Evolutionary conservation across 495 filamentous ascomycete genomes (phyloP).

Genomic region (Hypoxylon subgilvum): DNA sequence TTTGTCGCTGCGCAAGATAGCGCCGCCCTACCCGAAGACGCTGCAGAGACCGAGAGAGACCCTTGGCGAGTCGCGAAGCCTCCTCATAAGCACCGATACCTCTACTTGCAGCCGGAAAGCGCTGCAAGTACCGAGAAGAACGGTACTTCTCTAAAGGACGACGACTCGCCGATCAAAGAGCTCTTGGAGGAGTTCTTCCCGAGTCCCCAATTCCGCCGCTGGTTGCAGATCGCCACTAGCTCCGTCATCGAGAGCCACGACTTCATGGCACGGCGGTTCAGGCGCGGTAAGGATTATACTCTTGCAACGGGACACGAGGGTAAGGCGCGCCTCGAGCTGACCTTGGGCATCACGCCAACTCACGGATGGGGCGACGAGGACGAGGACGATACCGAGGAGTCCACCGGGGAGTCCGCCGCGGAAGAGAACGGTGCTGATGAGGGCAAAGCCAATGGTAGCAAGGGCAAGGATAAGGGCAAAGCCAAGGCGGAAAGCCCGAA

Average conservation of each 20-base stretch:
- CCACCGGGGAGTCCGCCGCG: constrained; percentile 49
- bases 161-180: constrained; percentile 69
- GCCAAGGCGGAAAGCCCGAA: constrained; percentile 38
- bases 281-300: constrained; percentile 86
- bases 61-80: constrained; percentile 80
- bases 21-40: constrained; percentile 50
- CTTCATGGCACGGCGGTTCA: constrained; percentile 80
- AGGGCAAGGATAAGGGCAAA: constrained; percentile 49
- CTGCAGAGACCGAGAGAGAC: constrained; percentile 63
- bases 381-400: constrained; percentile 59
- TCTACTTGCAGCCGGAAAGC: constrained; percentile 69
- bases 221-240: constrained; percentile 81
- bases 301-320: constrained; percentile 84
- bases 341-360: constrained; percentile 81
- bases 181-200: constrained; percentile 80
- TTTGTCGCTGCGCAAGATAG: constrained; percentile 72
- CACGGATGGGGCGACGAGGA: constrained; percentile 79
- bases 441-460: constrained; percentile 54
- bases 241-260: constrained; percentile 69
- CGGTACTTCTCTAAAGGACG: constrained; percentile 13
- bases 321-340: constrained; percentile 83
- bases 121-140: constrained; percentile 14
- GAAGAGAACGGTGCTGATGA: constrained; percentile 41
- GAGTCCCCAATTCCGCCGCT: constrained; percentile 85
- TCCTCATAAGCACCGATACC: constrained; percentile 92